phyloP scores from a whole-genome alignment of 176 grass and related monocot species.

The Neostapfia colusana region DNA sequence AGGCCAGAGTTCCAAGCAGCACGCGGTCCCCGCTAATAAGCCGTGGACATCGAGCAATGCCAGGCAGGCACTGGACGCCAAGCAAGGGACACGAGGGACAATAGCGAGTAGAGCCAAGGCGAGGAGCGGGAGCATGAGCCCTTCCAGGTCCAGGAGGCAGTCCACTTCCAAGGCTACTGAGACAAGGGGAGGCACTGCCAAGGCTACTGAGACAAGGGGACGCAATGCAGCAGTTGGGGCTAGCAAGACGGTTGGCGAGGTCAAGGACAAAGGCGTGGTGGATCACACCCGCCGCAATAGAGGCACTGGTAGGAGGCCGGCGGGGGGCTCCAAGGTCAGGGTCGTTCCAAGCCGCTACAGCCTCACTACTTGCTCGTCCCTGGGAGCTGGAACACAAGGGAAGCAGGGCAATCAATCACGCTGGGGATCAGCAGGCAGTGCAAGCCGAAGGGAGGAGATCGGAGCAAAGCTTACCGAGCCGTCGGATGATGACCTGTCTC shows the following conservation, averaged over 20 bases:
- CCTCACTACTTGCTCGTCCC: constrained; percentile 37
- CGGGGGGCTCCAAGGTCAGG: constrained; percentile 55
- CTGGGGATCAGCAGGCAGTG: background rate
- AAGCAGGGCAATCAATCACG: constrained; percentile 50
- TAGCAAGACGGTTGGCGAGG: constrained; percentile 32
- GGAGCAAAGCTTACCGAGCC: constrained; percentile 14
- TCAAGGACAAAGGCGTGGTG: constrained; percentile 26
- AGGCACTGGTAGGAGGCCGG: constrained; percentile 47
- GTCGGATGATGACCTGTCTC: constrained; percentile 27
- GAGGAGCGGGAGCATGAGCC: constrained; percentile 59
- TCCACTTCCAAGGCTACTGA: constrained; percentile 49
- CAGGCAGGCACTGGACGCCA: constrained; percentile 25
- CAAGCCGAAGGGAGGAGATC: constrained; percentile 5
- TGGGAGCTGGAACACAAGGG: constrained; percentile 33
- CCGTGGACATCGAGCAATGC: constrained; percentile 45
- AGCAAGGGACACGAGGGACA: constrained; percentile 32
- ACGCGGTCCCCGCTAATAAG: constrained; percentile 33
- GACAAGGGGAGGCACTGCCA: constrained; percentile 32
- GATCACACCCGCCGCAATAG: constrained; percentile 12
- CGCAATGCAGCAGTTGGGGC: constrained; percentile 22
- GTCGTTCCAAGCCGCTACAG: constrained; percentile 85
- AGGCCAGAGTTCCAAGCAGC: constrained; percentile 27
- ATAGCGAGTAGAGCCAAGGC: constrained; percentile 42
- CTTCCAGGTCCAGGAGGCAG: constrained; percentile 48
- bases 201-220: constrained; percentile 37